phyloP scores from a whole-genome alignment of 2,329 filamentous ascomycete genomes.

The Fusarium siculi region DNA sequence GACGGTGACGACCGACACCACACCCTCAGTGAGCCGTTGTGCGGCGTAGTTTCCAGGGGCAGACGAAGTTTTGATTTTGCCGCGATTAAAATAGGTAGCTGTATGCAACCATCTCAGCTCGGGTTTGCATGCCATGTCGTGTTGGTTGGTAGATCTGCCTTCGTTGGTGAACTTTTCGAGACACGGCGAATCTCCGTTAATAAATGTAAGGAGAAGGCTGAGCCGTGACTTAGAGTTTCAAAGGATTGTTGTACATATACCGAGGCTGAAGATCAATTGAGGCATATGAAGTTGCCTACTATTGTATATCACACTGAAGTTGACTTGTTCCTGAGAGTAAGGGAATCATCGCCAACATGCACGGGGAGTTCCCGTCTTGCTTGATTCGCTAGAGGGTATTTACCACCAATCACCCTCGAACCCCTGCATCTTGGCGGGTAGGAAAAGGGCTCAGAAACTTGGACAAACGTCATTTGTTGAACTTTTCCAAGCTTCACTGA shows the following conservation, averaged over 20 bases:
- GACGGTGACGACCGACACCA: conserved; percentile 6
- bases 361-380: neutral
- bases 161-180: neutral
- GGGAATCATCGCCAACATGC: neutral
- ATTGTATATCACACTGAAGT: neutral
- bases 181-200: conserved; percentile 8
- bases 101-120: conserved; percentile 27
- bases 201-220: conserved; percentile 8
- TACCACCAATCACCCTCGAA: conserved; percentile 13
- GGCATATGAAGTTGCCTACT: conserved; percentile 12
- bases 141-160: neutral
- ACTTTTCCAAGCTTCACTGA: neutral
- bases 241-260: neutral
- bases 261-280: conserved; percentile 2
- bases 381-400: neutral
- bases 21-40: neutral
- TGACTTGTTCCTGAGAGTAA: neutral
- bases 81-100: conserved; percentile 22
- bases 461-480: conserved; percentile 17
- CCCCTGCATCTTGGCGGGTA: conserved; percentile 7
- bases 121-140: conserved; percentile 2
- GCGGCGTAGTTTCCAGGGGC: conserved; percentile 18
- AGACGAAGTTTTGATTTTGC: neutral
- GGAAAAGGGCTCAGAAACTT: neutral
- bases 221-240: neutral